Evolutionary conservation across 176 grass and related monocot genomes (phyloP).

Genomic region (Puya raimondii): DNA sequence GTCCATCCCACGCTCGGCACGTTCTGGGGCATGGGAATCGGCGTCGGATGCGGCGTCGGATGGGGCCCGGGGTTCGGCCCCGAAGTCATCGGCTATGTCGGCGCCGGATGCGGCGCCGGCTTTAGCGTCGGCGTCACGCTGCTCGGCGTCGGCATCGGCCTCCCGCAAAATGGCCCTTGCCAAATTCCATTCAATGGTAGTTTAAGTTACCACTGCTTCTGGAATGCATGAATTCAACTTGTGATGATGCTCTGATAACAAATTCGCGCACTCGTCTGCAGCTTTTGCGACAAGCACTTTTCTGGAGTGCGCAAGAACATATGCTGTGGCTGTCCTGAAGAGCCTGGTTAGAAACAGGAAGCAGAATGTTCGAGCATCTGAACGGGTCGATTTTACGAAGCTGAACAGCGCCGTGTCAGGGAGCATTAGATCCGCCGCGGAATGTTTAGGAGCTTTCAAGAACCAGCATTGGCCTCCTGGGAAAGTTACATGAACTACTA

Average conservation of each 20-base stretch:
- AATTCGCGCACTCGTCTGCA: neutral
- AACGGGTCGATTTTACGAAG: conserved; percentile 39
- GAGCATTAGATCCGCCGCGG: conserved; percentile 43
- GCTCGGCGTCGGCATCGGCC: conserved; percentile 64
- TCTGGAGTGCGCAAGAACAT: conserved; percentile 47
- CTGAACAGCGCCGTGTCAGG: conserved; percentile 42
- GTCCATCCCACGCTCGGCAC: conserved; percentile 80
- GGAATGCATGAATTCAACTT: neutral
- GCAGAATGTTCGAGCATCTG: conserved; percentile 25
- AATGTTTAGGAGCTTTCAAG: conserved; percentile 64
- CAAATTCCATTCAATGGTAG: conserved; percentile 39
- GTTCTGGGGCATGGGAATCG: conserved; percentile 84
- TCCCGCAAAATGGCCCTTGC: conserved; percentile 58
- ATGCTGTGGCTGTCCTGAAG: conserved; percentile 33
- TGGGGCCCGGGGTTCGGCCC: conserved; percentile 94
- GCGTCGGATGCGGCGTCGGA: conserved; percentile 80
- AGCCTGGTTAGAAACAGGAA: conserved; percentile 49
- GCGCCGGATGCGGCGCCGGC: conserved; percentile 73
- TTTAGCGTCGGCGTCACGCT: conserved; percentile 84
- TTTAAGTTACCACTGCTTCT: neutral
- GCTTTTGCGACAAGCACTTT: conserved; percentile 36
- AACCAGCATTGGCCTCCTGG: conserved; percentile 48
- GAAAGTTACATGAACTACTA: conserved; percentile 18
- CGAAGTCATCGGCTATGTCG: conserved; percentile 84
- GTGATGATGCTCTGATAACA: no score